These are phyloP conservation scores for Aspergillus sp. DNA, from an alignment of 2,329 filamentous ascomycete species.

Conservation along the genomic window DNA sequence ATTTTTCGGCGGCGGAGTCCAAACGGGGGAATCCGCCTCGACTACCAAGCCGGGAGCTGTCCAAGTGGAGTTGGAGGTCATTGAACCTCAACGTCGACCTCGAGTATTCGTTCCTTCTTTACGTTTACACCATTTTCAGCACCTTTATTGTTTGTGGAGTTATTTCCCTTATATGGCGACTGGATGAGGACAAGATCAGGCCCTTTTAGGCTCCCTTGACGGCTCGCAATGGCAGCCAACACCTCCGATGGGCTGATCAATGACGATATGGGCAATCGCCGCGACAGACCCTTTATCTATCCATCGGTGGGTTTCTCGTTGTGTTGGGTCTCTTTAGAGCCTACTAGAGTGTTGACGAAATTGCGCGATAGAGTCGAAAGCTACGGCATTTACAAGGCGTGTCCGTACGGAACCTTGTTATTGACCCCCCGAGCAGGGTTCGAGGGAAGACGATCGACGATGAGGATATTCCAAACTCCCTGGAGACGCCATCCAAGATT, in stretches of 20 bases:
- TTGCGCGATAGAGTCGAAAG: constrained; percentile 68
- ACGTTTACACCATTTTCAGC: not conserved
- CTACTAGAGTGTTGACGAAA: constrained; percentile 15
- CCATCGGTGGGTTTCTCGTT: constrained; percentile 43
- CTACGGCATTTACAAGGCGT: constrained; percentile 85
- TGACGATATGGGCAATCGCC: constrained; percentile 34
- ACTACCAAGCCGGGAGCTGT: not conserved
- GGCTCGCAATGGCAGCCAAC: constrained; percentile 21
- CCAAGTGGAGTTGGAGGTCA: not conserved
- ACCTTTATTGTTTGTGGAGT: not conserved
- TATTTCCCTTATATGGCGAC: constrained; percentile 19
- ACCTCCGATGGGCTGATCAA: constrained; percentile 18
- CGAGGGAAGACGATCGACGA: constrained; percentile 70
- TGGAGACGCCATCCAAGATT: constrained; percentile 68
- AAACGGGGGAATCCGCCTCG: constrained; percentile 17
- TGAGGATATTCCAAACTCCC: constrained; percentile 66
- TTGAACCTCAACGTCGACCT: not conserved
- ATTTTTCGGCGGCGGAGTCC: constrained; percentile 35
- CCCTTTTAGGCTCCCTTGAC: constrained; percentile 13
- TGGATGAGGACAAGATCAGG: constrained; percentile 8
- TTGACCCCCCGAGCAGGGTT: constrained; percentile 55
- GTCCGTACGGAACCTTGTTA: constrained; percentile 79
- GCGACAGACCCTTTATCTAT: constrained; percentile 52
- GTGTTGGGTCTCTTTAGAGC: too few species aligned
- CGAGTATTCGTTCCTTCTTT: not conserved